These are phyloP conservation scores for Pleurotus djamor DNA, from an alignment of 768 basidiomycete genomes.

Conservation along the genomic window DNA sequence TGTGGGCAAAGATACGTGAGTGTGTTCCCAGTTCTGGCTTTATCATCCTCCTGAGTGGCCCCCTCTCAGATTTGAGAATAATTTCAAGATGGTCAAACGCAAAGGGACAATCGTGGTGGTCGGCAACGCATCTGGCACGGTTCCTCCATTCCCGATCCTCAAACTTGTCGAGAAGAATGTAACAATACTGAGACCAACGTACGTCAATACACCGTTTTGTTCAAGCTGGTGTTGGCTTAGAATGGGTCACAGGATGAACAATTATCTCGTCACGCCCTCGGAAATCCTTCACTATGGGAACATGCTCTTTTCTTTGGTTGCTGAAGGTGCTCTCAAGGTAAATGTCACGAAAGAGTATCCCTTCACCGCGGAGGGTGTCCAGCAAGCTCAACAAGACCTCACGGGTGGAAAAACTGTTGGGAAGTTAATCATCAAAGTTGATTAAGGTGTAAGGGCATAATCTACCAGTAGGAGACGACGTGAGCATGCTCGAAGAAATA, in stretches of 20 bases:
- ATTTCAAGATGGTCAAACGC: constrained; percentile 78
- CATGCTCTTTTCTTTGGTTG: constrained; percentile 62
- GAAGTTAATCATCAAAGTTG: constrained; percentile 80
- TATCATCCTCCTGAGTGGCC: not conserved
- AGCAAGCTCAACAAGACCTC: constrained; percentile 77
- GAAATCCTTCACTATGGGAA: constrained; percentile 68
- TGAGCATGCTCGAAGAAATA: too few relatives aligned
- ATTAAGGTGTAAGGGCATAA: not conserved
- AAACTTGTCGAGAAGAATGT: constrained; percentile 82
- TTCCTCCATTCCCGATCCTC: constrained; percentile 71
- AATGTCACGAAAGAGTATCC: constrained; percentile 76
- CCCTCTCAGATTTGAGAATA: constrained; percentile 58
- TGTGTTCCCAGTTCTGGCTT: constrained; percentile 7
- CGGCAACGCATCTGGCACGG: constrained; percentile 90
- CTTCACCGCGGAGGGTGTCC: constrained; percentile 79
- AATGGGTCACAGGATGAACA: constrained; percentile 47
- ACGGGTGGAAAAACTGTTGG: constrained; percentile 77
- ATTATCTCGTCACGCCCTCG: constrained; percentile 72
- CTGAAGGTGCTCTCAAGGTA: constrained; percentile 59
- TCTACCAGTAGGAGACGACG: too few relatives aligned
- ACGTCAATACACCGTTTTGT: constrained; percentile 18
- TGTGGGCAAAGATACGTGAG: constrained; percentile 94
- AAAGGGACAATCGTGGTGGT: constrained; percentile 91
- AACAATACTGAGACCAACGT: constrained; percentile 77
- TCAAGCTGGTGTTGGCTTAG: not conserved